A percentile compares a stretch with the other conserved stretches of the same genome.
phyloP scores from a whole-genome alignment of 805 yeast genomes.

The Candida khao-thaluensis region DNA sequence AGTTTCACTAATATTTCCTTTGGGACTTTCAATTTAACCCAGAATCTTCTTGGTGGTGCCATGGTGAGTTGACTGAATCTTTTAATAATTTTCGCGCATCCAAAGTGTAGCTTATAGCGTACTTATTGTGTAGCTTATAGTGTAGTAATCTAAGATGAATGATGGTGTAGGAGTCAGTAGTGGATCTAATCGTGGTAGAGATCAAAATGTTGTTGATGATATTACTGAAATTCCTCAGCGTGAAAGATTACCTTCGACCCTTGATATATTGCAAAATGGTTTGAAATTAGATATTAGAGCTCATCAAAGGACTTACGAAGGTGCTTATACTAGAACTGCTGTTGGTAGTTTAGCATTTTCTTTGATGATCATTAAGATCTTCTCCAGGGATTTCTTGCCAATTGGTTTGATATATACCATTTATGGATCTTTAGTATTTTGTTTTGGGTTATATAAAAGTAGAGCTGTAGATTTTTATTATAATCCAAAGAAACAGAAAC shows the following conservation, averaged over 20 bases:
- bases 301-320: constrained; percentile 81
- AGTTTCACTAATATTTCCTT: constrained; percentile 28
- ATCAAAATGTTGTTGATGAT: not conserved
- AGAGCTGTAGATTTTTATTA: constrained; percentile 36
- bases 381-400: constrained; percentile 61
- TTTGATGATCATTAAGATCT: constrained; percentile 61
- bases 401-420: constrained; percentile 65
- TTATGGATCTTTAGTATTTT: constrained; percentile 49
- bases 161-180: constrained; percentile 1
- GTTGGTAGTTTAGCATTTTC: constrained; percentile 67
- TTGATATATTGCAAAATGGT: constrained; percentile 38
- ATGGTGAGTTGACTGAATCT: constrained; percentile 17
- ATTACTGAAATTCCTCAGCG: constrained; percentile 7
- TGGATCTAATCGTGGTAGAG: constrained; percentile 1
- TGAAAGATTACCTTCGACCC: constrained; percentile 29
- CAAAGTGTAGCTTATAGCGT: no score
- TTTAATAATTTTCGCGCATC: not conserved
- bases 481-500: constrained; percentile 34
- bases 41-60: constrained; percentile 36
- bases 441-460: constrained; percentile 39
- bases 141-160: no score
- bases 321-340: constrained; percentile 76
- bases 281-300: constrained; percentile 58
- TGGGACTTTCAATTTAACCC: constrained; percentile 35
- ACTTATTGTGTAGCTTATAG: no score